A percentile compares a stretch with the other conserved stretches of the same genome.
Conservation (phyloP, 108 stramenopile genomes). For the Nitzschia sp. region DNA sequence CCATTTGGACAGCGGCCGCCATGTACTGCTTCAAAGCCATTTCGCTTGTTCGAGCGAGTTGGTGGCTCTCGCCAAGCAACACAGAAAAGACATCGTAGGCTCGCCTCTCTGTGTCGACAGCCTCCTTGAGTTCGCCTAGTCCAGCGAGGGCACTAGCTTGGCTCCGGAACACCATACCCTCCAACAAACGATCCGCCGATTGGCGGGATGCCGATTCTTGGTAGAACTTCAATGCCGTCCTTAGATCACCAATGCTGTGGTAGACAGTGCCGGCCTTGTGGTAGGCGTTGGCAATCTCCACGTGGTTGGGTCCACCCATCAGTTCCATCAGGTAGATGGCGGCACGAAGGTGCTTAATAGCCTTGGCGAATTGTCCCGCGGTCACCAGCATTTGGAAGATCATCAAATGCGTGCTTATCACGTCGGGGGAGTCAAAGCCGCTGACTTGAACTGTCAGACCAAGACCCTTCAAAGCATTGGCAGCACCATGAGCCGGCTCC, state of each 20-base stretch:
- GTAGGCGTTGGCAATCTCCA: constrained; percentile 74
- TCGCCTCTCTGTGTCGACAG: constrained; percentile 63
- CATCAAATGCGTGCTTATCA: constrained; percentile 52
- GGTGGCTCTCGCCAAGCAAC: constrained; percentile 67
- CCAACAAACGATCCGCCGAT: constrained; percentile 65
- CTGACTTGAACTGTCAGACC: constrained; percentile 73
- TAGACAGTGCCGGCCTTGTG: constrained; percentile 85
- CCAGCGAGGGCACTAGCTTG: constrained; percentile 52
- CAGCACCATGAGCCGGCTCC: constrained; percentile 68
- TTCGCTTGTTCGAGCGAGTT: constrained; percentile 63
- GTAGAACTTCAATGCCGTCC: constrained; percentile 59
- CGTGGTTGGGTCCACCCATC: constrained; percentile 77
- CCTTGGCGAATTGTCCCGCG: constrained; percentile 41
- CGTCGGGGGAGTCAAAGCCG: constrained; percentile 81
- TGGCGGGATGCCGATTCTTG: constrained; percentile 50
- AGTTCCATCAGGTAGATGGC: constrained; percentile 85
- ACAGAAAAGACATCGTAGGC: constrained; percentile 59
- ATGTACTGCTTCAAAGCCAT: constrained; percentile 52
- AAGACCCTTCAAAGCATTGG: constrained; percentile 69
- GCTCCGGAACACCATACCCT: constrained; percentile 67
- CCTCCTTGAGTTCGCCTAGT: constrained; percentile 62
- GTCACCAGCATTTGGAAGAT: constrained; percentile 65
- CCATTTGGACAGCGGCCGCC: constrained; percentile 63
- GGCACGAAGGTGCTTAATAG: constrained; percentile 83
- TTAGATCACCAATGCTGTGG: constrained; percentile 49